Base-by-base conservation (phyloP, 345 rosid genomes). In the Bruguiera gymnorhiza region DNA sequence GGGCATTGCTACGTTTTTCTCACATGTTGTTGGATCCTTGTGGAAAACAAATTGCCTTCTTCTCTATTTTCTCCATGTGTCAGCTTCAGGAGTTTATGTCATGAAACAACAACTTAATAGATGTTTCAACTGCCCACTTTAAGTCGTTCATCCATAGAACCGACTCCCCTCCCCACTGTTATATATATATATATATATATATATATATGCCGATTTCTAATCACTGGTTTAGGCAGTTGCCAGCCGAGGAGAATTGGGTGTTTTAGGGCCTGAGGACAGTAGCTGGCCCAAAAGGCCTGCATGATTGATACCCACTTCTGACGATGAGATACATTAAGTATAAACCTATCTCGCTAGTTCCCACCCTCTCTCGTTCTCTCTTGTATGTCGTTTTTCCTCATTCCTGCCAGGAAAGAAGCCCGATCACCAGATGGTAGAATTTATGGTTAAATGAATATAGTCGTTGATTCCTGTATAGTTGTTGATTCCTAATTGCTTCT, bases 271-370 rank as follows among this genome's bases (percentile, higher is more conserved):
- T 64, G 93, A 76, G 54, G 91, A 78, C 31, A 84, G 83, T 66
- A 84, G 86, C 80, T 94, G 97, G 98, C 93, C 97, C 46, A 95
- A 88, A 84, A 89, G 97, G 97, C 91, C 53, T 79, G 96, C 75
- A 88, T 78, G 86, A 83, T 94, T 78, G 86, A 83, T 94, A 50
- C 97, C 98, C 20, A 65, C 79, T 73, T 58, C 66, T 65, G 81
- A 81, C 19, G 84, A 88, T 69, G 83, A 91, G 98, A 97, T 93
- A 83, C 37, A 71, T 30, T 3, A 3, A 50, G 53, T 16, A 19
- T 46, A 58, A 15, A 53, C 65, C 56, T 52, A 30, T 30, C 32
- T 30, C 32, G 32, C 5, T 30, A 30, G 32, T 3, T 30, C 32
- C 32, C 32, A 3, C 32, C 32, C 32, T 30, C 32, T 4, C 32